Base-by-base conservation (phyloP, 2,329 filamentous ascomycete species). In the Dothidotthia symphoricarpi region DNA sequence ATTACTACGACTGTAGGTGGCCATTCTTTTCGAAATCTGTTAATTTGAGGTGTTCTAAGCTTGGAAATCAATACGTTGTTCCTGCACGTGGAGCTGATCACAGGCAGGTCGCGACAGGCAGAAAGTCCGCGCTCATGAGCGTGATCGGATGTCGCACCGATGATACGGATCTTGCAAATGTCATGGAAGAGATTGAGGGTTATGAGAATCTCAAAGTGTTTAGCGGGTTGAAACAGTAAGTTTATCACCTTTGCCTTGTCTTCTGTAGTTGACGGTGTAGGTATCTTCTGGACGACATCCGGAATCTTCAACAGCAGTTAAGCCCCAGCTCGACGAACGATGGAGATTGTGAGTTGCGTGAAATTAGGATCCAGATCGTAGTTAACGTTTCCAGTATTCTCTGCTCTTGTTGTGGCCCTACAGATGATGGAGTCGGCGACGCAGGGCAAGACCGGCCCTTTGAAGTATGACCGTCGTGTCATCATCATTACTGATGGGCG, bases 401-500 rank as follows among this genome's bases (percentile, higher is more conserved):
- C 90, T 1, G 88, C 90, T 3, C 75, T 97, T 41, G 83, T 95
- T 26, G 68, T 97, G 33, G 93, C 88, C 0, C 81, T 93, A 24
- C 79, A 90, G 50, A 88, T 96, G 85, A 95, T 98, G 39, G 90
- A 85, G 67, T 85, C 87, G 60, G 76, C 45, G 89, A 95, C 70
- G 90, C 82, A 70, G 82, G 79, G 53, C 78, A 88, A 55, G 84
- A 81, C 59, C 25, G 62, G 62, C 19, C 50, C 52, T 10, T 49
- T 68, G 6, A 67, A 66, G 45, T 68, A 56, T 31, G 61, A 62
- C 29, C 58, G 64, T 14, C 48, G 52, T 6, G 89, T 98, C 48
- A 78, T 91, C 25, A 75, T 98, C 3, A 75, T 97, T 32, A 97
- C 93, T 0, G 86, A 96, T 67, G 93, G 83, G 1, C 77, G 78